phyloP scores from a whole-genome alignment of 768 basidiomycete species.

The Psilocybe azurescens region DNA sequence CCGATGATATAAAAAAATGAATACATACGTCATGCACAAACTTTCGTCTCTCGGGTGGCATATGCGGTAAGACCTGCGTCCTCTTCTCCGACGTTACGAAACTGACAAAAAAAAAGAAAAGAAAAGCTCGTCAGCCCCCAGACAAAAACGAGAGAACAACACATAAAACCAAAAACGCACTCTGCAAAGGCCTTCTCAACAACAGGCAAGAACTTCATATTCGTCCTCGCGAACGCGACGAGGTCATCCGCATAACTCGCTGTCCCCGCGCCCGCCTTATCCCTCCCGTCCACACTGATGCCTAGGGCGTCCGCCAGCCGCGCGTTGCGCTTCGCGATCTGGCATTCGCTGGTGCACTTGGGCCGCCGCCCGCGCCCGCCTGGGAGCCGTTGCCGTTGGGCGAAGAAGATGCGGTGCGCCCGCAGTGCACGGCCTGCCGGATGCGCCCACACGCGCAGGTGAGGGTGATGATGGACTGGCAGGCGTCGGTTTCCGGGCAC shows the following conservation, averaged over 20 bases:
- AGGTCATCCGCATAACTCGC: slow-evolving; percentile 70
- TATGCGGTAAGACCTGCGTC: slow-evolving; percentile 78
- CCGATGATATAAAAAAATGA: neutral
- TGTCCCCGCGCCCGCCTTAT: slow-evolving; percentile 31
- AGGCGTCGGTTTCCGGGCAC: slow-evolving; percentile 84
- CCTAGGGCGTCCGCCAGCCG: slow-evolving; percentile 91
- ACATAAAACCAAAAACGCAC: slow-evolving; percentile 46
- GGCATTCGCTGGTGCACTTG: slow-evolving; percentile 86
- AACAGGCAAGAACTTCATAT: slow-evolving; percentile 67
- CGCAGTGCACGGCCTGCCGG: slow-evolving; percentile 75
- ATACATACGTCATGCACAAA: slow-evolving; percentile 78
- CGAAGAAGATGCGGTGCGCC: slow-evolving; percentile 46
- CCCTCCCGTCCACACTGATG: slow-evolving; percentile 63
- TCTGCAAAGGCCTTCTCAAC: slow-evolving; percentile 87
- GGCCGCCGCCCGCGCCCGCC: too few species aligned
- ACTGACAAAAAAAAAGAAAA: too few species aligned
- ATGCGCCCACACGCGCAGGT: slow-evolving; percentile 87
- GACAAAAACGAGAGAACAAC: slow-evolving; percentile 20
- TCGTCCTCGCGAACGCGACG: slow-evolving; percentile 59
- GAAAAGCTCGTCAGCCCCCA: too few species aligned
- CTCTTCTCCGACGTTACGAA: slow-evolving; percentile 72
- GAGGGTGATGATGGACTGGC: slow-evolving; percentile 67
- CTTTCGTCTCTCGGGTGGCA: slow-evolving; percentile 79
- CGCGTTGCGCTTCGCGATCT: slow-evolving; percentile 85
- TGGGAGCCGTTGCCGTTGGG: slow-evolving; percentile 48